phyloP scores from a whole-genome alignment of 768 basidiomycete species.

The Boletellus emodensis region DNA sequence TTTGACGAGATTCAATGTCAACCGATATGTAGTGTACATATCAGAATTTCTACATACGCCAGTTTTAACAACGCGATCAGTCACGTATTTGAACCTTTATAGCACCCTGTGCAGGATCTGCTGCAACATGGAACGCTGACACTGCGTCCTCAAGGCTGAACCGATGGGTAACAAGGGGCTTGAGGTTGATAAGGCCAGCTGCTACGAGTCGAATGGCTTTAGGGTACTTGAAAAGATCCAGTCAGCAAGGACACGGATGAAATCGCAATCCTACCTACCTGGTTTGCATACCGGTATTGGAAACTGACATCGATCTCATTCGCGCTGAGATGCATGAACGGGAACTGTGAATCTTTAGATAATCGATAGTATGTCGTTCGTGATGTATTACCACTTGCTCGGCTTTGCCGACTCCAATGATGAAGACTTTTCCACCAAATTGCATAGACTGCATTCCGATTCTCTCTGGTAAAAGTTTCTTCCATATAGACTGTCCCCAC shows the following conservation, averaged over 20 bases:
- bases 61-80: constrained; percentile 18
- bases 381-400: constrained; percentile 47
- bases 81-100: constrained; percentile 68
- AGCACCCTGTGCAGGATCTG: constrained; percentile 61
- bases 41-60: no score
- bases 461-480: not conserved
- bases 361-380: not conserved
- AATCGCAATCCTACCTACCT: constrained; percentile 33
- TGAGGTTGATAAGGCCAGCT: constrained; percentile 64
- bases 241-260: not conserved
- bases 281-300: constrained; percentile 67
- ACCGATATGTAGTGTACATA: no score
- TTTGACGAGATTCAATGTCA: not conserved
- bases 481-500: constrained; percentile 8
- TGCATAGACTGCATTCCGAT: constrained; percentile 45
- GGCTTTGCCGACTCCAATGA: constrained; percentile 65
- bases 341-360: constrained; percentile 40
- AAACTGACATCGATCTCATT: constrained; percentile 68
- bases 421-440: constrained; percentile 66
- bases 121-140: constrained; percentile 74
- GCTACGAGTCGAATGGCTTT: constrained; percentile 82
- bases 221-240: constrained; percentile 51
- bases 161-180: constrained; percentile 76
- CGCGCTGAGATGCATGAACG: constrained; percentile 69
- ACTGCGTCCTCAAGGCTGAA: constrained; percentile 70